phyloP scores from a whole-genome alignment of 2,329 filamentous ascomycete species.

The Beauveria bassiana region DNA sequence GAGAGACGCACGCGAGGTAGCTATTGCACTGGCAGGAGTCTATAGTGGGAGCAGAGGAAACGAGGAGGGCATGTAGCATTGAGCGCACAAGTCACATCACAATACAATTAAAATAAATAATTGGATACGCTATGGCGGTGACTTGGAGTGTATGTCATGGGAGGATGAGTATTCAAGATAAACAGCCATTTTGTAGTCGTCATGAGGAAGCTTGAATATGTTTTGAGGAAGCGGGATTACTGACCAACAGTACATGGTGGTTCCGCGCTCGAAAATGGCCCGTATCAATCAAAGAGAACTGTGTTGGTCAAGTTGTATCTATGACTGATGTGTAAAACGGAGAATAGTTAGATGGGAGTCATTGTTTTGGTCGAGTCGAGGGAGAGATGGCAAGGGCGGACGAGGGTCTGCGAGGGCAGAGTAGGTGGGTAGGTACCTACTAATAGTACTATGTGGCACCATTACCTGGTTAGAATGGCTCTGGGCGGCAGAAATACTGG shows the following conservation, averaged over 20 bases:
- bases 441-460: too few relatives aligned
- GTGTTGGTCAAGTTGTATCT: too few relatives aligned
- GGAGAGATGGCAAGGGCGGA: not conserved
- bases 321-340: not conserved
- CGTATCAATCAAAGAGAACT: too few relatives aligned
- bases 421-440: too few relatives aligned
- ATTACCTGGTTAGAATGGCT: too few relatives aligned
- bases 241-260: too few relatives aligned
- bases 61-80: conserved; percentile 9
- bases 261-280: too few relatives aligned
- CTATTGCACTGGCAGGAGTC: not conserved
- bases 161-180: not conserved
- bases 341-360: not conserved
- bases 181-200: too few relatives aligned
- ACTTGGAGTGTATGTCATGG: not conserved
- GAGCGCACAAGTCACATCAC: conserved; percentile 11
- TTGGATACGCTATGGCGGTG: not conserved
- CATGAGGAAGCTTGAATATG: too few relatives aligned
- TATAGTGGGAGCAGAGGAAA: not conserved
- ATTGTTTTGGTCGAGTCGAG: not conserved
- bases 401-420: too few relatives aligned
- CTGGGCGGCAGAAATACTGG: too few relatives aligned
- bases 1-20: not conserved
- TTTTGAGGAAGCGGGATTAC: too few relatives aligned
- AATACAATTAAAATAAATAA: conserved; percentile 7